Percentiles rank a stretch among this genome's conserved stretches.
Evolutionary conservation across 106 monocot species (phyloP).

Genomic region (Agapanthus africanus): DNA sequence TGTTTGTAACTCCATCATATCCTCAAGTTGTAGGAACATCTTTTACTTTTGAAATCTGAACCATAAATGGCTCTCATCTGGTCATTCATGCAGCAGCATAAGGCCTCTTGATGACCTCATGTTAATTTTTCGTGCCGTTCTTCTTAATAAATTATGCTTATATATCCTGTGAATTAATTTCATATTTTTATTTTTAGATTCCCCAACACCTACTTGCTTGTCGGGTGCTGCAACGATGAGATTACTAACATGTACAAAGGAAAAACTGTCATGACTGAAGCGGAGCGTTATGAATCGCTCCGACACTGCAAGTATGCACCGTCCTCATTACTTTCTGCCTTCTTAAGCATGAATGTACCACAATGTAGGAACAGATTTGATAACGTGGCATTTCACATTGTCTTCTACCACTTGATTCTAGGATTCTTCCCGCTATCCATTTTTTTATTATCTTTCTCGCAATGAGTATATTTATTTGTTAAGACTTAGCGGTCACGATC

Average conservation of each 20-base stretch:
- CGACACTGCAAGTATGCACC: constrained; percentile 17
- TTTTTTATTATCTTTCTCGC: not conserved
- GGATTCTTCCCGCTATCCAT: not conserved
- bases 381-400: not conserved
- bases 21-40: no score
- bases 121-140: not conserved
- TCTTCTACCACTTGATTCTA: not conserved
- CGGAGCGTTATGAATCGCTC: constrained; percentile 19
- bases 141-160: not conserved
- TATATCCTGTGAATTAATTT: not conserved
- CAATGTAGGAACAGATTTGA: not conserved
- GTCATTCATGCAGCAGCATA: not conserved
- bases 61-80: not conserved
- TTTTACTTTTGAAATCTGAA: no score
- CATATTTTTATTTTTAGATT: constrained; percentile 9
- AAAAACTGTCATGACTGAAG: constrained; percentile 22
- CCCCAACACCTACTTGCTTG: constrained; percentile 18
- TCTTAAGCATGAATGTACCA: not conserved
- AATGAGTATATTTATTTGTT: not conserved
- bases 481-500: no score
- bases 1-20: not conserved
- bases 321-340: not conserved
- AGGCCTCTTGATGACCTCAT: not conserved
- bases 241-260: constrained; percentile 19
- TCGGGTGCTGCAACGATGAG: constrained; percentile 19